Percentiles rank a stretch among this genome's conserved stretches.
phyloP scores from a whole-genome alignment of 345 rosid genomes.

The Pelargonium nanum region DNA sequence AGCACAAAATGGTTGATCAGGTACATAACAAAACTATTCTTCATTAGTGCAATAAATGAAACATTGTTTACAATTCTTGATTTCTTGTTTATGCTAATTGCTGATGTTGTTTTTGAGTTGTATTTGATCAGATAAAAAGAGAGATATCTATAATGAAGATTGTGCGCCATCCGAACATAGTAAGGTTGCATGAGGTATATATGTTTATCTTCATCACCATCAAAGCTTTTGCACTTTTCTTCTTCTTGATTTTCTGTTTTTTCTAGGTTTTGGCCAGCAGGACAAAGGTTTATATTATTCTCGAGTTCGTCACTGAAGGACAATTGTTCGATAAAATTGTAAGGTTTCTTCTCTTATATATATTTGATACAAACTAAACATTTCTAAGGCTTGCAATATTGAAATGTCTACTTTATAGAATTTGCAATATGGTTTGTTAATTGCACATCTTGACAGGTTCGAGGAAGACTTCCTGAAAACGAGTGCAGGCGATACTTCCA shows the following conservation, averaged over 20 bases:
- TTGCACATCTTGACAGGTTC: slow-evolving; percentile 37
- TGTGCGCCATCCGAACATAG: slow-evolving; percentile 79
- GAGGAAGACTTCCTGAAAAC: slow-evolving; percentile 55
- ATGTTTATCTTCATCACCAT: neutral
- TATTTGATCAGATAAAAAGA: slow-evolving; percentile 50
- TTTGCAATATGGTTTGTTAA: neutral
- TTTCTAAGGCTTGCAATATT: neutral
- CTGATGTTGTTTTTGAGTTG: neutral
- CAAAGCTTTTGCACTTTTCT: neutral
- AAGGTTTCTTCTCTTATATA: slow-evolving; percentile 17
- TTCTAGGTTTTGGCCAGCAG: slow-evolving; percentile 70
- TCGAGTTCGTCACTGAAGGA: slow-evolving; percentile 90
- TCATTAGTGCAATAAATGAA: neutral
- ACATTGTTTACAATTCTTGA: neutral
- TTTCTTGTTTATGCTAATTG: neutral
- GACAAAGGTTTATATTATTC: slow-evolving; percentile 67
- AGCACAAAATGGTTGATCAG: slow-evolving; percentile 90
- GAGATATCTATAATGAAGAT: slow-evolving; percentile 93
- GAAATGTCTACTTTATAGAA: slow-evolving; percentile 1
- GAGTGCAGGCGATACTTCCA: slow-evolving; percentile 76
- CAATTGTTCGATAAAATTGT: slow-evolving; percentile 81
- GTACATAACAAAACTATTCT: slow-evolving; percentile 18
- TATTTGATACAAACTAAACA: neutral
- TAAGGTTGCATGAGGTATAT: slow-evolving; percentile 67
- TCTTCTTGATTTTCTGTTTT: neutral